Evolutionary conservation across 495 filamentous ascomycete genomes (phyloP).

Genomic region (Talaromyces liani): DNA sequence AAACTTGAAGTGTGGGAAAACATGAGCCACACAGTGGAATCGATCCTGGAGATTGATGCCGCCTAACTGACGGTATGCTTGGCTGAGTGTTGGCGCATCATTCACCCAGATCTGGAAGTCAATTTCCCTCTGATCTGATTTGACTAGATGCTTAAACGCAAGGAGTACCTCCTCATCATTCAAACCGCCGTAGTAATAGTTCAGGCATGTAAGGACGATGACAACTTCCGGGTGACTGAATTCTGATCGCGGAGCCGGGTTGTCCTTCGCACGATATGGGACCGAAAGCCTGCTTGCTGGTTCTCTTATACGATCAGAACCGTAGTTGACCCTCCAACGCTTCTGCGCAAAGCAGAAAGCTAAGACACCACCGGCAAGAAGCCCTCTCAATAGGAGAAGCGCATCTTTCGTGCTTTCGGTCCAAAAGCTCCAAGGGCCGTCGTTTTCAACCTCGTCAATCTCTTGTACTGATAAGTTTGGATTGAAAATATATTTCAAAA

Average conservation of each 20-base stretch:
- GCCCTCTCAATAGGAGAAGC: conserved; percentile 51
- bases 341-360: conserved; percentile 49
- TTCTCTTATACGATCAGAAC: conserved; percentile 25
- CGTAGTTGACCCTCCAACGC: conserved; percentile 50
- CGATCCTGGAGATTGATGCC: conserved; percentile 56
- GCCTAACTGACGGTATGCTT: conserved; percentile 33
- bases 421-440: conserved; percentile 21
- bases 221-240: conserved; percentile 68
- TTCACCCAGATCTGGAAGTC: conserved; percentile 50
- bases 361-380: conserved; percentile 51
- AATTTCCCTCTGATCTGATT: conserved; percentile 45
- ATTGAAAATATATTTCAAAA: conserved; percentile 37
- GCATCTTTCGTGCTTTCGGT: conserved; percentile 23
- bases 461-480: conserved; percentile 18
- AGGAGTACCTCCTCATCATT: conserved; percentile 40
- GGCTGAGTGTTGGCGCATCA: conserved; percentile 26
- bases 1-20: conserved; percentile 48
- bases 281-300: conserved; percentile 51
- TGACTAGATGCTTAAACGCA: conserved; percentile 41
- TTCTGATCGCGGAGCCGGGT: conserved; percentile 53
- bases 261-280: conserved; percentile 65
- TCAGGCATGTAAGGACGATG: conserved; percentile 57
- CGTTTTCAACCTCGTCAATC: conserved; percentile 27
- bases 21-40: conserved; percentile 20
- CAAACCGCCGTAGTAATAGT: conserved; percentile 63